Conservation (phyloP, 306 rosid genomes). For the Sechiopsis laciniata region DNA sequence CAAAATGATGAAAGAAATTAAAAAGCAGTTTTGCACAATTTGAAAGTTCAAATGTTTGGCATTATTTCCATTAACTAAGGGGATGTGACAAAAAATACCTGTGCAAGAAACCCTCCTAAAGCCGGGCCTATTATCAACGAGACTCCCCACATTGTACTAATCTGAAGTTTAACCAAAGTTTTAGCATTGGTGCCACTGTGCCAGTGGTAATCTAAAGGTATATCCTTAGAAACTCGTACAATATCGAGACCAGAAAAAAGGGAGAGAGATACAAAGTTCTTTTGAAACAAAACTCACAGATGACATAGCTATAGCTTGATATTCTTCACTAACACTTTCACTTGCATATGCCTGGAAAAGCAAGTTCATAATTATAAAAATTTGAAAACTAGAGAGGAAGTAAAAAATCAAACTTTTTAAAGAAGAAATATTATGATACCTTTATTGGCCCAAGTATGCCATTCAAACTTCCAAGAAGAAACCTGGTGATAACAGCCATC, state of each 20-base stretch:
- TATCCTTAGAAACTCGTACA: conserved; percentile 5
- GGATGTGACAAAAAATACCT: conserved; percentile 41
- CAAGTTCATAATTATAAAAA: conserved; percentile 13
- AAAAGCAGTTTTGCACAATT: not conserved
- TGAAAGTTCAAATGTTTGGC: conserved; percentile 8
- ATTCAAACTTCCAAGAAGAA: conserved; percentile 77
- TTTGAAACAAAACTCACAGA: conserved; percentile 41
- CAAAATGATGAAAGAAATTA: not conserved
- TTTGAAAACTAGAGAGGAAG: not conserved
- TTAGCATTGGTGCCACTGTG: not conserved
- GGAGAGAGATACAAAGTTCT: not conserved
- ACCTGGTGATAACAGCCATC: conserved; percentile 74
- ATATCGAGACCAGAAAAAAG: not conserved
- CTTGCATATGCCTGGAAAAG: conserved; percentile 67
- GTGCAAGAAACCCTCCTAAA: conserved; percentile 81
- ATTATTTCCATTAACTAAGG: conserved; percentile 1
- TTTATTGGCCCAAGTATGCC: conserved; percentile 84
- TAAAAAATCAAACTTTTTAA: too few relatives aligned
- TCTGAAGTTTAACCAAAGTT: conserved; percentile 37
- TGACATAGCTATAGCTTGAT: conserved; percentile 72
- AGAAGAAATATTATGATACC: conserved; percentile 26
- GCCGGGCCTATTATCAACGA: conserved; percentile 87
- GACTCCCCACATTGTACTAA: conserved; percentile 69
- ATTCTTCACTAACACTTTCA: conserved; percentile 62
- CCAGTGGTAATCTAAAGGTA: not conserved